Conservation (phyloP, 495 filamentous ascomycete genomes). For the Neurospora terricola region DNA sequence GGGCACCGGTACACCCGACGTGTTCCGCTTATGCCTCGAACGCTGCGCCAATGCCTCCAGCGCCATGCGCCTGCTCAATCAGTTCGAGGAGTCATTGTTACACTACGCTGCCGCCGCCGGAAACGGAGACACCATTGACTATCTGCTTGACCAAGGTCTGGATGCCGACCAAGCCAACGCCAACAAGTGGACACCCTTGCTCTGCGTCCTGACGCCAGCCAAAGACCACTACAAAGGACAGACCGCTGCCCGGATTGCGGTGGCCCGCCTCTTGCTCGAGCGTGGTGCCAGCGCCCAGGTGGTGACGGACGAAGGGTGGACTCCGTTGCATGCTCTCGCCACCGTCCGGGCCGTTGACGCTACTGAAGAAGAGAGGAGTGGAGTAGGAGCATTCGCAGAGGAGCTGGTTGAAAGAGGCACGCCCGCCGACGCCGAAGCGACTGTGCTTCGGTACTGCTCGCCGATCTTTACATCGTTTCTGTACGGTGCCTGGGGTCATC, state of each 20-base stretch:
- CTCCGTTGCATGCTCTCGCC: conserved; percentile 9
- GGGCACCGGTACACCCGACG: conserved; percentile 1
- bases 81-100: conserved; percentile 8
- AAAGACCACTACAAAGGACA: background rate
- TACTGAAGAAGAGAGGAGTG: background rate
- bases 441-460: background rate
- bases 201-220: conserved; percentile 12
- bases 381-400: background rate
- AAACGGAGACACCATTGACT: conserved; percentile 8
- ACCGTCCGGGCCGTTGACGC: background rate
- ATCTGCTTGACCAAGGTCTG: conserved; percentile 9
- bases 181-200: conserved; percentile 17
- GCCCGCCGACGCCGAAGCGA: background rate
- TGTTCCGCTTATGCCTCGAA: conserved; percentile 6
- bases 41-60: background rate
- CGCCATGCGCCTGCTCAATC: background rate
- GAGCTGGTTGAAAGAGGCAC: conserved; percentile 4
- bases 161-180: conserved; percentile 7
- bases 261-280: conserved; percentile 4
- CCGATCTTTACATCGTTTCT: background rate
- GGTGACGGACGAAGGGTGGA: conserved; percentile 14
- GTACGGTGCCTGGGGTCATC: background rate
- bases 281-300: conserved; percentile 5
- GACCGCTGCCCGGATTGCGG: background rate
- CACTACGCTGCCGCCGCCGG: conserved; percentile 14